phyloP scores from a whole-genome alignment of 2,329 filamentous ascomycete species.

The Aspergillus fructus region DNA sequence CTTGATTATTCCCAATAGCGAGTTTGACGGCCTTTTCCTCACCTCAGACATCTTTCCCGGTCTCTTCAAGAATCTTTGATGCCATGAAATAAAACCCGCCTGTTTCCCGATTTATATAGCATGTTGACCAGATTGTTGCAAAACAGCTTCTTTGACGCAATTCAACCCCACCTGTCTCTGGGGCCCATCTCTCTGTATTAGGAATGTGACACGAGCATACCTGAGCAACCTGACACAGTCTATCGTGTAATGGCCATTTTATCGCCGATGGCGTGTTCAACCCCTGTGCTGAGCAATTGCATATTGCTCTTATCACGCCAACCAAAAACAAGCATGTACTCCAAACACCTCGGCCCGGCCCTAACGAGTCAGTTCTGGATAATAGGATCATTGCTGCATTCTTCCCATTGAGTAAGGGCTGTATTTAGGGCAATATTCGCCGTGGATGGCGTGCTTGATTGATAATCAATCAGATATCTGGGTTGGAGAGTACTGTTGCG shows the following conservation, averaged over 20 bases:
- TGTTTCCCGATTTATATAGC: neutral
- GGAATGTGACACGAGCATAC: no score
- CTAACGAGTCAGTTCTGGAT: neutral
- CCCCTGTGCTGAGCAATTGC: neutral
- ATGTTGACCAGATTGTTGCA: slow-evolving; percentile 17
- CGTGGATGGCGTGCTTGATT: slow-evolving; percentile 26
- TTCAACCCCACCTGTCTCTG: neutral
- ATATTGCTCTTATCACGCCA: neutral
- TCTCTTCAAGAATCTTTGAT: neutral
- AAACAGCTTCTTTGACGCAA: slow-evolving; percentile 9
- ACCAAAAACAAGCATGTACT: neutral
- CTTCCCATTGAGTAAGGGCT: neutral
- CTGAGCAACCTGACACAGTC: neutral
- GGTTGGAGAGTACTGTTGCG: slow-evolving; percentile 6
- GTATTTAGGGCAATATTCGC: neutral
- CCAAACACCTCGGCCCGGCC: neutral
- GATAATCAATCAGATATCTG: neutral
- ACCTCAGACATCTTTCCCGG: slow-evolving; percentile 17
- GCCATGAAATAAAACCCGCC: no score
- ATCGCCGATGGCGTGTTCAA: slow-evolving; percentile 23
- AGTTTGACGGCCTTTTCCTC: neutral
- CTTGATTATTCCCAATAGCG: slow-evolving; percentile 23
- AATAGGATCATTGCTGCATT: neutral
- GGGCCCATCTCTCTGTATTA: neutral
- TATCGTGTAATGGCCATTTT: neutral